phyloP scores from a whole-genome alignment of 768 basidiomycete species.

The Tephrocybe sp. region DNA sequence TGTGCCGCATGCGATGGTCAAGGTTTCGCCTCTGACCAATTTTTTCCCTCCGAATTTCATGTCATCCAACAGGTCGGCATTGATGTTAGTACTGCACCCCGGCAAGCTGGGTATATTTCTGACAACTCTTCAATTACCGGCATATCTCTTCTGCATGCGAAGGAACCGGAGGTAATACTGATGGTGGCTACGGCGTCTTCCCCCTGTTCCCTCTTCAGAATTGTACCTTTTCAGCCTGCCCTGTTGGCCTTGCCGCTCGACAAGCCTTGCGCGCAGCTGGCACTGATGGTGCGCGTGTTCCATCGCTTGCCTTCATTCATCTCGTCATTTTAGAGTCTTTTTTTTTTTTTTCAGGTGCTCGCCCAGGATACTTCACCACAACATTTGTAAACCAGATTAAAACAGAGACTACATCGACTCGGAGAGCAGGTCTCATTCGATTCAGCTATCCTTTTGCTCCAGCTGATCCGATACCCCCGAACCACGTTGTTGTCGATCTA shows the following conservation, averaged over 20 bases:
- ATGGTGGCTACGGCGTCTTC: constrained; percentile 52
- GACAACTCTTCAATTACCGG: constrained; percentile 45
- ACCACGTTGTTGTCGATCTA: constrained; percentile 49
- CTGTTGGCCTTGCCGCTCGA: constrained; percentile 40
- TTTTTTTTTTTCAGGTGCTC: constrained; percentile 31
- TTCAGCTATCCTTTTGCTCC: constrained; percentile 51
- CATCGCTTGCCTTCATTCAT: background rate
- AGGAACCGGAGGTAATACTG: constrained; percentile 52
- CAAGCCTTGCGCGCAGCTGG: constrained; percentile 40
- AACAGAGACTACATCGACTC: constrained; percentile 59
- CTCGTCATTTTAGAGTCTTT: background rate
- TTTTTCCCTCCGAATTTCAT: background rate
- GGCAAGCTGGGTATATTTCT: constrained; percentile 51
- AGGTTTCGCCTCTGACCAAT: constrained; percentile 26
- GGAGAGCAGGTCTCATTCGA: constrained; percentile 57
- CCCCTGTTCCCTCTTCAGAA: constrained; percentile 46
- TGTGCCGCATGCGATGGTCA: constrained; percentile 54
- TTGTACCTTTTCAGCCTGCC: constrained; percentile 42
- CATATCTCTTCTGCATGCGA: constrained; percentile 53
- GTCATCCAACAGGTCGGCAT: constrained; percentile 46
- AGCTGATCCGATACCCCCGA: constrained; percentile 30
- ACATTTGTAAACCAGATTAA: constrained; percentile 46
- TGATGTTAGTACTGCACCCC: constrained; percentile 47
- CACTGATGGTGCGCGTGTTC: constrained; percentile 35
- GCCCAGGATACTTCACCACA: constrained; percentile 50